Evolutionary conservation across 1,139 yeast species (phyloP), one percentile per base, ranked within the genome.

Genomic region (Suhomyces bokatorum): DNA sequence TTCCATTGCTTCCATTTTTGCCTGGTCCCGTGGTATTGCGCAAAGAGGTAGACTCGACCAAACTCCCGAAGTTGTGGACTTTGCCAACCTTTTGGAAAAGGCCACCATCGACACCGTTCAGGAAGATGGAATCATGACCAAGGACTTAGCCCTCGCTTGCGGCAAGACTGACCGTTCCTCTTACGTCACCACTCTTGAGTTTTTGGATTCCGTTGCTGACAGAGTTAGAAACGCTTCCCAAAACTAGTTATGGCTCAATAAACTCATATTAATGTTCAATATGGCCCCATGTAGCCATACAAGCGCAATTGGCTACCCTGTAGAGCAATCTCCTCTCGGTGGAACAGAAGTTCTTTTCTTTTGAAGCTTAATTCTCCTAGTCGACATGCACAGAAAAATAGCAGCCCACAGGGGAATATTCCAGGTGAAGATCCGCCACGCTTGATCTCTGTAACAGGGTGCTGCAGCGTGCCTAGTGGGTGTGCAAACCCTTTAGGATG

Each of bases 1-100:
- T 74, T 90, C 97, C 35, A 91, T 91, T 69, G 98, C 98, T n/a
- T 89, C 97, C 26, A 91, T 91, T 59, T 91, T 85, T 60, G 98
- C 98, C 34, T 91, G 98, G 98, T 80, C 96, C 41, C 83, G 96
- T 65, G 98, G 97, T 58, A 67, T 91, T 47, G 81, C 81, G 55
- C 95, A 87, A 75, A 87, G 98, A 73, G 98, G 97, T 57, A 83
- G 80, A 64, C 77, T 91, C 53, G 98, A 91, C 66, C 69, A 69
- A 43, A 89, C 96, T 37, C 95, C 93, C 28, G 93, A 86, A 27
- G 96, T 91, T 39, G 79, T 83, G 47, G 70, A 80, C 52, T 91
- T 91, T 63, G 97, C 89, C 51, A 74, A 85, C 61, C 67, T 75
- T 37, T 78, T 91, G 56, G 97, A 91, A 72, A 71, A 75, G 62